Evolutionary conservation across 805 yeast genomes (phyloP), one percentile per base, ranked within the genome.

Genomic region (Sugiyamaella lignohabitans): DNA sequence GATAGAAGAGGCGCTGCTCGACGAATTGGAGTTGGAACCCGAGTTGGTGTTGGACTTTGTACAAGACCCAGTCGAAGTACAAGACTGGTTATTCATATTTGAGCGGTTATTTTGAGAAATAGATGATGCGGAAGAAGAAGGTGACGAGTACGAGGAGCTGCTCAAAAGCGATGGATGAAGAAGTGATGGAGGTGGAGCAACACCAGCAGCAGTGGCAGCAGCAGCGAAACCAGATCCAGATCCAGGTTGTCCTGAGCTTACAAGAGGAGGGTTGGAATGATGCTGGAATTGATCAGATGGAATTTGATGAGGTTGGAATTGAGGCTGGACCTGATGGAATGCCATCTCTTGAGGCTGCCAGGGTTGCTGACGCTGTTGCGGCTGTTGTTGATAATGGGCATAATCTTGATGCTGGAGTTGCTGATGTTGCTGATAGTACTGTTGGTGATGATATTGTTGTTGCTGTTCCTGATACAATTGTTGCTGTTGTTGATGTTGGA

Each of bases 361-460:
- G 11, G 8, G 17, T 38, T 38, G 6, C 22, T 14, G 21, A 19
- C 27, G 27, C 27, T 18, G 17, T 38, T 19, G 6, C 8, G 19
- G 14, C 14, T 10, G 17, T 35, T 16, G n/a, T n/a, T n/a, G n/a
- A n/a, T n/a, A n/a, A n/a, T n/a, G n/a, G n/a, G n/a, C n/a, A 27
- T 30, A 18, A 5, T n/a, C 8, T 20, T 42, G 45, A 17, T 42
- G 45, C 24, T 32, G 39, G 4, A 18, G 40, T 6, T 42, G 45
- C 24, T 42, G 45, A 3, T 34, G 40, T 16, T 43, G 46, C 4
- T 39, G 43, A 18, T 39, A n/a, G n/a, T n/a, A 42, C 16, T 40
- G 38, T 10, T 20, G 17, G 6, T 40, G 18, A 5, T 20, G 35
- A 11, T 40, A 14, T 10, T 40, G n/a, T 11, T 14, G 19, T n/a